Evolutionary conservation across 106 monocot species (phyloP), one percentile per base, ranked within the genome.

Genomic region (Apostasia ramifera): DNA sequence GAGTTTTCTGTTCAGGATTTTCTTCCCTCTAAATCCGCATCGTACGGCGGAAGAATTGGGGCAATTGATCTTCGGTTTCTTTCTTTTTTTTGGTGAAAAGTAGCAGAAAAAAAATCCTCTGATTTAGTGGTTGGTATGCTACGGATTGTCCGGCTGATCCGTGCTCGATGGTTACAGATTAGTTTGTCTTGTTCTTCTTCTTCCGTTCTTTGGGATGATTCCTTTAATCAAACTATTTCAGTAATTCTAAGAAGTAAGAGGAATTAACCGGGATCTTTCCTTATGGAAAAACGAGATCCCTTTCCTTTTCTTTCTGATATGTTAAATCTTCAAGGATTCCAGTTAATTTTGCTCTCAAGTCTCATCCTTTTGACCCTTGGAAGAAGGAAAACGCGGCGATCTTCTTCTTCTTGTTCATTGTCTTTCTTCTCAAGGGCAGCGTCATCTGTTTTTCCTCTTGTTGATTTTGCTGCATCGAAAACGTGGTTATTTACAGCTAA

Each of bases 351-450:
- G 57, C 55, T 66, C 54, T 46, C 4, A 10, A 56, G 66, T 74
- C 66, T 56, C 26, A 43, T 38, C 4, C 38, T 74, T 74, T 74
- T 64, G 73, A 66, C 73, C 42, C 54, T 47, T 37, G 64, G 26
- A 66, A 57, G 45, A 56, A 66, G 64, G 40, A 57, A 66, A 46
- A 39, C 8, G 2, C 13, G 9, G 2, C 40, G 6, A 13, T 6
- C 14, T 55, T 11, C 14, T 55, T 55, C n/a, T 55, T 13, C 3
- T 55, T n/a, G 11, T 55, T 13, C 55, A 55, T 59, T 8, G 38
- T 1, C 8, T 59, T 40, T 59, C 13, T 10, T 38, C 8, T 2
- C 59, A 40, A 3, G 59, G 13, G 40, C 39, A 6, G 40, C 38
- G 43, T 45, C 5, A n/a, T 2, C 6, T 62, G 44, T 39, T 13